A percentile compares a stretch with the other conserved stretches of the same genome.
These are phyloP conservation scores for Talinum fruticosum DNA, from an alignment of 148 eudicot genomes.

Conservation along the genomic window DNA sequence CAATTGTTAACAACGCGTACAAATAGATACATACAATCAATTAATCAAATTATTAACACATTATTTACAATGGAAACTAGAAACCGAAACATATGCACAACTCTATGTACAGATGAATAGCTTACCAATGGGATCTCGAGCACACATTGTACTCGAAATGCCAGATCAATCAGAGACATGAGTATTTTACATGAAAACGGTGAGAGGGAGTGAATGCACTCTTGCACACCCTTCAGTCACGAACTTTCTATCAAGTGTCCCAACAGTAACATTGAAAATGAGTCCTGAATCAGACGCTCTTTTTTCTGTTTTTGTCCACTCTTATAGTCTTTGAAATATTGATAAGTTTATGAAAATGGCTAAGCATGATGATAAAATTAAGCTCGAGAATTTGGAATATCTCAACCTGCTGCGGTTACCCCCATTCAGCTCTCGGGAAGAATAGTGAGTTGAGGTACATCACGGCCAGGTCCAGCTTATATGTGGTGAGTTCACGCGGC, in stretches of 20 bases:
- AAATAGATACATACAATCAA: neutral
- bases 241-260: neutral
- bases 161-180: neutral
- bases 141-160: neutral
- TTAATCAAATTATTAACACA: neutral
- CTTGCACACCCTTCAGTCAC: neutral
- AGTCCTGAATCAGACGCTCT: neutral
- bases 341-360: neutral
- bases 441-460: neutral
- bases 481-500: slow-evolving; percentile 28
- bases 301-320: neutral
- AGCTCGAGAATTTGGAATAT: neutral
- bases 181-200: neutral
- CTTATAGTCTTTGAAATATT: neutral
- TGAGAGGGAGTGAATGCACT: no score
- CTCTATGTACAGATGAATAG: slow-evolving; percentile 10
- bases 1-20: neutral
- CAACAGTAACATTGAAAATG: neutral
- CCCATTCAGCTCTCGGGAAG: slow-evolving; percentile 5
- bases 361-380: neutral
- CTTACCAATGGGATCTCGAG: slow-evolving; percentile 10
- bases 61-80: slow-evolving; percentile 9
- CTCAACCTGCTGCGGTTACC: slow-evolving; percentile 6
- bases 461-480: neutral
- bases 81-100: slow-evolving; percentile 3